Evolutionary conservation across 495 filamentous ascomycete genomes (phyloP), one percentile per base, ranked within the genome.

Genomic region (Pyrenula massariospora): DNA sequence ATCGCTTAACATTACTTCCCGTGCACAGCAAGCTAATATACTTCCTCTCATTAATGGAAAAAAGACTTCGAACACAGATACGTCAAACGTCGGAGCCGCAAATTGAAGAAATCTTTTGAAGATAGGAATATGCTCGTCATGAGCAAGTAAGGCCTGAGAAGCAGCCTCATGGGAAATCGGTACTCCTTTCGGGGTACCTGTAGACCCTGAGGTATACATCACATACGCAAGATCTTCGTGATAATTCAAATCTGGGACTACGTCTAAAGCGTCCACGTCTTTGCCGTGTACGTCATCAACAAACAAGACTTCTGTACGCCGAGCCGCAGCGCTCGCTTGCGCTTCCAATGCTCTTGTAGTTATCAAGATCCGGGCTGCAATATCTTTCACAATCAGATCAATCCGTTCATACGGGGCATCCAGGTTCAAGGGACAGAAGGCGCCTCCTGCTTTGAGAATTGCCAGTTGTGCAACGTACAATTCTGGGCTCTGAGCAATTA

Each of bases 201-300:
- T 95, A 3, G 88, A 90, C 12, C 91, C 91, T 12, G 85, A 90
- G 0, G 91, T 96, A 62, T 95, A 96, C 81, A 95, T 87, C 49
- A 96, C 79, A 68, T 95, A 96, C 19, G 89, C 91, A 5, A 88
- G 62, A 60, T 88, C 76, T 25, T 54, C 56, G 8, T 11, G 56
- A 42, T 22, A 24, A 25, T 65, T 25, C 60, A 62, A 15, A 61
- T 58, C 52, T 8, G 61, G 25, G 2, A 50, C 20, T 1, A 55
- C 53, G 19, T 36, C 55, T n/a, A 24, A 25, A 48, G 48, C n/a
- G 5, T 24, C 12, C 20, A 25, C 56, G 8, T 60, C 21, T 22
- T 57, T 56, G 12, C 53, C 47, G 25, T 65, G 55, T 19, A 57
- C 54, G 12, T 64, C 58, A 50, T 72, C 73, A 11, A 68, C 59